These are phyloP conservation scores for Tremella yokohamensis DNA, from an alignment of 768 basidiomycete species.

Conservation along the genomic window DNA sequence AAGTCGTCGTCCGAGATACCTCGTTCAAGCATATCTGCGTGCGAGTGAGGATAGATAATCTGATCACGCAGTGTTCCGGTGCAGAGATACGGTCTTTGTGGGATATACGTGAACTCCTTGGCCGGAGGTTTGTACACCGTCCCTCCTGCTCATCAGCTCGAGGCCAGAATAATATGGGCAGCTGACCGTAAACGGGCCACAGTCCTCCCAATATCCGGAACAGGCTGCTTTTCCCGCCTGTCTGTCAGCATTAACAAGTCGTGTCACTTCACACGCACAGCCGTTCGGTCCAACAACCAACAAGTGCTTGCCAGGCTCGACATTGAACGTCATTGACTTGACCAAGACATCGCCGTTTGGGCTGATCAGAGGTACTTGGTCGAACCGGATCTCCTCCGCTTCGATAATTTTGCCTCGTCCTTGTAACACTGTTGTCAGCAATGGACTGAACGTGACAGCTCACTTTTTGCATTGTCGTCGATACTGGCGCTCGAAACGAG, in stretches of 20 bases:
- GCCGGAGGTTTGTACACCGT: slow-evolving; percentile 84
- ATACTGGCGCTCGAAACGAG: slow-evolving; percentile 70
- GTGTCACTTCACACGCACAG: slow-evolving; percentile 23
- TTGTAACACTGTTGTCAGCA: slow-evolving; percentile 60
- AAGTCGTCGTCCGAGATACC: slow-evolving; percentile 73
- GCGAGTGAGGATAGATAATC: slow-evolving; percentile 88
- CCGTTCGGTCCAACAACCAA: slow-evolving; percentile 94
- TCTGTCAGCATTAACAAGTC: background rate
- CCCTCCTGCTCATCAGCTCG: slow-evolving; percentile 55
- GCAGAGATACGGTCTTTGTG: slow-evolving; percentile 92
- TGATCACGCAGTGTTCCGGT: slow-evolving; percentile 92
- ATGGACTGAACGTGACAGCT: slow-evolving; percentile 39
- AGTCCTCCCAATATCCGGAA: slow-evolving; percentile 95
- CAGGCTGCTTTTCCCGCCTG: slow-evolving; percentile 64
- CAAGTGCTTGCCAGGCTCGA: slow-evolving; percentile 87
- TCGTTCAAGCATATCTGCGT: slow-evolving; percentile 72
- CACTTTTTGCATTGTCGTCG: slow-evolving; percentile 73
- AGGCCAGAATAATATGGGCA: background rate
- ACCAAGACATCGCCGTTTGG: slow-evolving; percentile 93
- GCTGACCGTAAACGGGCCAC: slow-evolving; percentile 78
- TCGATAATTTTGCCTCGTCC: slow-evolving; percentile 75
- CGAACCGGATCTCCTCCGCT: slow-evolving; percentile 78
- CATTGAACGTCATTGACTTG: slow-evolving; percentile 75
- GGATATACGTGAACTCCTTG: slow-evolving; percentile 86
- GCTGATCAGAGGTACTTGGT: slow-evolving; percentile 89